Base-by-base conservation (phyloP, 2,329 filamentous ascomycete species). In the Karstenula rhodostoma region DNA sequence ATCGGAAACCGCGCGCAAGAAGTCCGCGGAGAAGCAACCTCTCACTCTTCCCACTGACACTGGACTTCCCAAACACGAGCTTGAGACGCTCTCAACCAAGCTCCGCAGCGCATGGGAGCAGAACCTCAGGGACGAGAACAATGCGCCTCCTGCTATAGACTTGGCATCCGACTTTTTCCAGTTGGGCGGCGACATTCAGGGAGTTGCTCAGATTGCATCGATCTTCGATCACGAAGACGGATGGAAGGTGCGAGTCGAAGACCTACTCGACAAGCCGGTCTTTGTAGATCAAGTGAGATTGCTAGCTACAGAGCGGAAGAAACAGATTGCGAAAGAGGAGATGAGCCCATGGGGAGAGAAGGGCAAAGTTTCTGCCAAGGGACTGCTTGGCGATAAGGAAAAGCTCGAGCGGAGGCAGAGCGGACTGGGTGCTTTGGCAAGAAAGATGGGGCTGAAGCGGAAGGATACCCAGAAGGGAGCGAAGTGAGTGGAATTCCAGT, bases 121-220 rank as follows among this genome's bases (percentile, higher is more conserved):
- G 37, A 74, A 76, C 22, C 62, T 76, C 9, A 68, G 72, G 42
- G 64, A 70, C 47, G 67, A 71, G 4, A 65, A 67, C 33, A 70
- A 70, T 25, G 43, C 62, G 1, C 68, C 68, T 0, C 54, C 65
- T 5, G 27, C 60, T 9, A 60, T 71, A 7, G 68, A 74, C 10
- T 59, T 74, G 7, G 58, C 54, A 32, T 73, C 73, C 19, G 68
- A 71, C 54, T 77, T 76, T 62, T 77, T 75, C 67, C 66, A 75
- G 29, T 67, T 76, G 2, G 72, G 73, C 17, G 74, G 73, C 1
- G 73, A 75, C 46, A 73, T 77, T 33, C 74, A 76, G 69, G 73
- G 71, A 15, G 56, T 75, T 9, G 73, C 73, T 23, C 73, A 75
- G 56, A 61, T 77, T 23, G 65, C 71, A 0, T 69, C 67, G 17